Conservation (phyloP, 192 early-diverging fungal species). For the Entomortierella parvispora region DNA sequence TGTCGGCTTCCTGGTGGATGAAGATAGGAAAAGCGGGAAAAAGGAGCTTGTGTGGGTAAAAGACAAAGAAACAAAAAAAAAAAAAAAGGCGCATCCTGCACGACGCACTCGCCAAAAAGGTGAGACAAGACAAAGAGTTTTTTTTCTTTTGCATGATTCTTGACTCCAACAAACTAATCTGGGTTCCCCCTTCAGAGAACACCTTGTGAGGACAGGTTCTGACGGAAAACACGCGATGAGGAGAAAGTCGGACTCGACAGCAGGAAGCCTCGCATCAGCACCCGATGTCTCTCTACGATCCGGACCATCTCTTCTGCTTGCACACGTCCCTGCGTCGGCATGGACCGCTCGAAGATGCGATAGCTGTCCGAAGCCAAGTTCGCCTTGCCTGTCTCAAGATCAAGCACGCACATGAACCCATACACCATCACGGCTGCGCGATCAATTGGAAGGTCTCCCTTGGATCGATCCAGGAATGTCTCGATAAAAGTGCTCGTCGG, state of each 20-base stretch:
- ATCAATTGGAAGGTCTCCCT: slow-evolving; percentile 40
- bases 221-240: slow-evolving; percentile 11
- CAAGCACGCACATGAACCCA: slow-evolving; percentile 46
- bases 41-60: too few species aligned
- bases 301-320: slow-evolving; percentile 41
- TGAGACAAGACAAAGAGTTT: too few species aligned
- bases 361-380: slow-evolving; percentile 38
- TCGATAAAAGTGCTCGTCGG: slow-evolving; percentile 44
- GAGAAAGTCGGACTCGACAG: slow-evolving; percentile 22
- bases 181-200: too few species aligned
- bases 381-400: slow-evolving; percentile 45
- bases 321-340: slow-evolving; percentile 36
- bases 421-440: slow-evolving; percentile 49
- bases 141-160: too few species aligned
- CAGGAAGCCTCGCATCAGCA: slow-evolving; percentile 19
- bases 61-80: too few species aligned
- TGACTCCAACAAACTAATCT: too few species aligned
- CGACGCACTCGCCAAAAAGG: too few species aligned
- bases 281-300: slow-evolving; percentile 27
- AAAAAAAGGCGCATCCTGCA: too few species aligned
- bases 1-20: too few species aligned
- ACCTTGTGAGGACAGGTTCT: not conserved
- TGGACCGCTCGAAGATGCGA: slow-evolving; percentile 43
- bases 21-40: too few species aligned
- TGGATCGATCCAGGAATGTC: slow-evolving; percentile 37